Evolutionary conservation across 225 moss, liverwort and hornwort genomes (phyloP).

Genomic region (Ulota crispa): DNA sequence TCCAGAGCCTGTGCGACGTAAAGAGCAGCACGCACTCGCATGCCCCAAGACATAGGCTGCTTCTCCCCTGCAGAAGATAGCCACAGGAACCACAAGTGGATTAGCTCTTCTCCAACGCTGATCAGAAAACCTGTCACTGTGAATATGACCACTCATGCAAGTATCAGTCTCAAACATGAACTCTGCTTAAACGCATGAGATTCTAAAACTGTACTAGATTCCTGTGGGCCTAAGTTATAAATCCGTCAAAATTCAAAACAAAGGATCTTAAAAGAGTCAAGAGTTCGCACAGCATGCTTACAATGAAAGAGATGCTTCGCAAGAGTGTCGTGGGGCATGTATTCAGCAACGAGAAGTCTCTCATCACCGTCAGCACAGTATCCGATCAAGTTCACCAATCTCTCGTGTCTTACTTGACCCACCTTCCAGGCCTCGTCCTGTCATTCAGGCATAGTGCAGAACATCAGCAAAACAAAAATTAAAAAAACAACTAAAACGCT

Average conservation of each 20-base stretch:
- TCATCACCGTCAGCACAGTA: slow-evolving; percentile 67
- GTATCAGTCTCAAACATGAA: accelerated
- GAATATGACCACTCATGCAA: not conserved
- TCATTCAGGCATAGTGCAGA: not conserved
- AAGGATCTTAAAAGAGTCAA: not conserved
- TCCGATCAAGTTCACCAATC: slow-evolving; percentile 59
- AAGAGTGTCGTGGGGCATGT: slow-evolving; percentile 66
- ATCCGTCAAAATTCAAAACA: not conserved
- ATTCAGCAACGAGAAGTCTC: slow-evolving; percentile 62
- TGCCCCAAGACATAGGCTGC: slow-evolving; percentile 69
- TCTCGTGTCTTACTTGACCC: slow-evolving; percentile 62
- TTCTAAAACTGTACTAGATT: not conserved
- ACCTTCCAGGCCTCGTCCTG: slow-evolving; percentile 74
- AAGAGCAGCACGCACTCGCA: slow-evolving; percentile 59
- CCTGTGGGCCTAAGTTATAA: not conserved
- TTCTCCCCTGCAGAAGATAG: slow-evolving; percentile 48
- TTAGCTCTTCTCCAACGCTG: not conserved
- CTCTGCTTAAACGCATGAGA: not conserved
- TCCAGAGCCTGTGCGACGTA: slow-evolving; percentile 65
- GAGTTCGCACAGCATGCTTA: slow-evolving; percentile 23
- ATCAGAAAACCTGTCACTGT: not conserved
- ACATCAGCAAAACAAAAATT: not conserved
- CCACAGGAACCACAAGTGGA: not conserved
- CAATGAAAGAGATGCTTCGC: slow-evolving; percentile 68
- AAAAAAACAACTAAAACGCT: not conserved